phyloP scores from a whole-genome alignment of 2,329 filamentous ascomycete genomes.

The Zymoseptoria crescenta region DNA sequence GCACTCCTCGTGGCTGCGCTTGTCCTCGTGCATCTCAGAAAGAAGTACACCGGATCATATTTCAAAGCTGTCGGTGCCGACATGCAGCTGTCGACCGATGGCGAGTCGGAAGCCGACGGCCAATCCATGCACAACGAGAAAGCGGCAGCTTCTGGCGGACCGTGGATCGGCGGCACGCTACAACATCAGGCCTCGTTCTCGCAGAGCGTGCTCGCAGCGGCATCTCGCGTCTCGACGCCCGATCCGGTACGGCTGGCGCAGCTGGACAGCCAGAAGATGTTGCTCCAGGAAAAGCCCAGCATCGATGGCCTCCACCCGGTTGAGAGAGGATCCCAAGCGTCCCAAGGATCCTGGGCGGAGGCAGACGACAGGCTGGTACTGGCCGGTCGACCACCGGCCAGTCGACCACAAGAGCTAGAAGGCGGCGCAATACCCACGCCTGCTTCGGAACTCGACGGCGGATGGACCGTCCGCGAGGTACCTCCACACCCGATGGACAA shows the following conservation, averaged over 20 bases:
- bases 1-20: conserved; percentile 1
- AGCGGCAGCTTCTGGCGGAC: not conserved
- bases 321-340: not conserved
- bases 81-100: not conserved
- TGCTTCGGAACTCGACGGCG: not conserved
- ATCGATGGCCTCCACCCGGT: not conserved
- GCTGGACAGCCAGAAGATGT: not conserved
- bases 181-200: not conserved
- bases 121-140: not conserved
- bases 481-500: not conserved
- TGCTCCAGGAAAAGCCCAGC: not conserved
- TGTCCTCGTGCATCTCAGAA: conserved; percentile 1
- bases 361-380: not conserved
- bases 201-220: not conserved
- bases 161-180: not conserved
- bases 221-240: not conserved
- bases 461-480: not conserved
- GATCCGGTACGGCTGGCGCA: not conserved
- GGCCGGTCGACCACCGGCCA: not conserved
- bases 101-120: not conserved
- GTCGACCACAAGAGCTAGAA: not conserved
- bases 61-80: conserved; percentile 5
- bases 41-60: conserved; percentile 6
- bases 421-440: not conserved
- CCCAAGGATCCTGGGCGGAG: not conserved